Conservation (phyloP, 228 moss, liverwort and hornwort species). For the Sphagnum magellanicum region DNA sequence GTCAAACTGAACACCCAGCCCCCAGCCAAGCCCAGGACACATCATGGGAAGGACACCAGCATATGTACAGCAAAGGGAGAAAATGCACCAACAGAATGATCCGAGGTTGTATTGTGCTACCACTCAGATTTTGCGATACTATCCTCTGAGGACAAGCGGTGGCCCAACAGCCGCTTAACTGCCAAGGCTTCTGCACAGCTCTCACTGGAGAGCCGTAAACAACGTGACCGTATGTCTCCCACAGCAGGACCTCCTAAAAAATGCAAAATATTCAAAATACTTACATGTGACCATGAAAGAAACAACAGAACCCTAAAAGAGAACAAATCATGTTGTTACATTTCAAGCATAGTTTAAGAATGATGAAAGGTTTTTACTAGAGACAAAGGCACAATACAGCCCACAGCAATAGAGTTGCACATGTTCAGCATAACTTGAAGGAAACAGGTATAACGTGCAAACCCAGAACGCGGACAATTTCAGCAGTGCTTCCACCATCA, state of each 20-base stretch:
- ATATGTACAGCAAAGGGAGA: neutral
- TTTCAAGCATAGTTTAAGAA: no score
- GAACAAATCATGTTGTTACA: no score
- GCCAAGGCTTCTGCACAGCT: constrained; percentile 86
- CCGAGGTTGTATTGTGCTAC: constrained; percentile 29
- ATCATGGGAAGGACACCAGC: no score
- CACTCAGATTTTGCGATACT: constrained; percentile 85
- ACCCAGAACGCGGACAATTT: constrained; percentile 99
- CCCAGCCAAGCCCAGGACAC: no score
- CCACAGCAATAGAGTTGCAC: no score
- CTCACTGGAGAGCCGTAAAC: constrained; percentile 90
- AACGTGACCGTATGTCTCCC: constrained; percentile 97
- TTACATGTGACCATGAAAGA: no score
- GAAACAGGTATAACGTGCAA: neutral
- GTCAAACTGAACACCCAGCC: no score
- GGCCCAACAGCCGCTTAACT: constrained; percentile 84
- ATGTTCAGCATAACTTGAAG: no score
- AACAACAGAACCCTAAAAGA: no score
- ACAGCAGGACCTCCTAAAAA: constrained; percentile 92
- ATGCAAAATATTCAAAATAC: neutral
- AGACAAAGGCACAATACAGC: no score
- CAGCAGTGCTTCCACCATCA: constrained; percentile 95
- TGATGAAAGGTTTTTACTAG: no score
- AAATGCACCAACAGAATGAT: neutral
- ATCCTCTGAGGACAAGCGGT: constrained; percentile 75